Percentiles rank a stretch among this genome's conserved stretches.
Conservation (phyloP, 352 stramenopile species). For the Phytophthora nicotianae region DNA sequence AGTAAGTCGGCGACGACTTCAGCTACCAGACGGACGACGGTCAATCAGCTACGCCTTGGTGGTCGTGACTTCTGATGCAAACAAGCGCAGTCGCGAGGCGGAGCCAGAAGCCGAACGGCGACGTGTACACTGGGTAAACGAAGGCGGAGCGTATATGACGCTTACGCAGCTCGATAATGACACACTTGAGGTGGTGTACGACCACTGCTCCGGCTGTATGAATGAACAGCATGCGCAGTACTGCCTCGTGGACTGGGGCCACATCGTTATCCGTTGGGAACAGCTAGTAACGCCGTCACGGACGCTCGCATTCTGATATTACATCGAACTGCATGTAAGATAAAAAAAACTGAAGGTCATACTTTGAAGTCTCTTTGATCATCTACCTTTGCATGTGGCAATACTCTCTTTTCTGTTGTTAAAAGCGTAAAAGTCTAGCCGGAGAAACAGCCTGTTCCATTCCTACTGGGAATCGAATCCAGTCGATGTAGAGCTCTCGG, state of each 20-base stretch:
- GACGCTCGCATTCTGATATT: constrained; percentile 36
- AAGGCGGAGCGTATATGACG: constrained; percentile 46
- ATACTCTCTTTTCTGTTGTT: too few relatives aligned
- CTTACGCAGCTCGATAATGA: constrained; percentile 35
- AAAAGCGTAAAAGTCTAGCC: not conserved
- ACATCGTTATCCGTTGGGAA: constrained; percentile 67
- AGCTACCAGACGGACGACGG: constrained; percentile 23
- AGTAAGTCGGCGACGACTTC: constrained; percentile 23
- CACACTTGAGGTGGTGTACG: constrained; percentile 45
- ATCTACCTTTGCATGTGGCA: too few relatives aligned
- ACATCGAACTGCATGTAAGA: constrained; percentile 10
- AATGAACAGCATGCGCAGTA: constrained; percentile 55
- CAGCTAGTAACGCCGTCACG: constrained; percentile 55
- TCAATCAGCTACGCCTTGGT: constrained; percentile 36
- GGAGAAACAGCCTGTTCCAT: not conserved
- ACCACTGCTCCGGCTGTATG: constrained; percentile 44
- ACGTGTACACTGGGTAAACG: constrained; percentile 40
- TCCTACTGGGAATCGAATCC: constrained; percentile 10
- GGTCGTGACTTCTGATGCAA: constrained; percentile 38
- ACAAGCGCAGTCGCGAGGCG: constrained; percentile 37
- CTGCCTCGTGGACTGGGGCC: constrained; percentile 56
- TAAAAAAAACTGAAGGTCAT: constrained; percentile 10
- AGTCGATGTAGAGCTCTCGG: constrained; percentile 8
- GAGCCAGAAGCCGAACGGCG: constrained; percentile 22
- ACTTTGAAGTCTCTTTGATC: too few relatives aligned